These are phyloP conservation scores for Solanum microdontum DNA, from an alignment of 257 asterid species.

Conservation along the genomic window DNA sequence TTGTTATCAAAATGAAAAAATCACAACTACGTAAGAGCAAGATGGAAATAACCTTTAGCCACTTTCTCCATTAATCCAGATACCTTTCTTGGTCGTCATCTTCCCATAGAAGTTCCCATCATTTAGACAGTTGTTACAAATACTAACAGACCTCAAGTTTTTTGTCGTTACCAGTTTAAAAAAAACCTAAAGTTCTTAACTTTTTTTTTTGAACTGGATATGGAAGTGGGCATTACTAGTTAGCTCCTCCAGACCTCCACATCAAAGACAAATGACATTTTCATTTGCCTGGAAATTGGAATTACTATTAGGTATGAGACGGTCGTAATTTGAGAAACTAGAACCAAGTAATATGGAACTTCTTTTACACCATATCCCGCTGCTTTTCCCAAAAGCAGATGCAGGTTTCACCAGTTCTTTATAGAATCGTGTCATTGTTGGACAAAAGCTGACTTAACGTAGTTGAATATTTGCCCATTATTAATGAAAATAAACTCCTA, in stretches of 20 bases:
- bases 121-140: neutral
- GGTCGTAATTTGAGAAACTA: neutral
- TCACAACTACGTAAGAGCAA: neutral
- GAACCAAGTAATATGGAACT: neutral
- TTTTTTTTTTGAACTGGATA: neutral
- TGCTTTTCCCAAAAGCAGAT: neutral
- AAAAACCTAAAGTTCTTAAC: neutral
- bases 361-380: neutral
- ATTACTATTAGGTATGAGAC: neutral
- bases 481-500: neutral
- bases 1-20: neutral
- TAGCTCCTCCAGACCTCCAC: neutral
- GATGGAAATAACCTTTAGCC: neutral
- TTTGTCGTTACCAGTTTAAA: neutral
- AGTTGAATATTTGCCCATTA: neutral
- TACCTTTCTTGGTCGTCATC: neutral
- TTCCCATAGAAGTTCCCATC: neutral
- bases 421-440: neutral
- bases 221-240: neutral
- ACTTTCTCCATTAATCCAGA: neutral
- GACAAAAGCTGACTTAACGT: neutral
- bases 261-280: neutral
- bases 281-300: neutral
- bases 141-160: neutral
- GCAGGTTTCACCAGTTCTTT: neutral